Evolutionary conservation across 192 early-diverging fungal genomes (phyloP).

Genomic region (Podila horticola): DNA sequence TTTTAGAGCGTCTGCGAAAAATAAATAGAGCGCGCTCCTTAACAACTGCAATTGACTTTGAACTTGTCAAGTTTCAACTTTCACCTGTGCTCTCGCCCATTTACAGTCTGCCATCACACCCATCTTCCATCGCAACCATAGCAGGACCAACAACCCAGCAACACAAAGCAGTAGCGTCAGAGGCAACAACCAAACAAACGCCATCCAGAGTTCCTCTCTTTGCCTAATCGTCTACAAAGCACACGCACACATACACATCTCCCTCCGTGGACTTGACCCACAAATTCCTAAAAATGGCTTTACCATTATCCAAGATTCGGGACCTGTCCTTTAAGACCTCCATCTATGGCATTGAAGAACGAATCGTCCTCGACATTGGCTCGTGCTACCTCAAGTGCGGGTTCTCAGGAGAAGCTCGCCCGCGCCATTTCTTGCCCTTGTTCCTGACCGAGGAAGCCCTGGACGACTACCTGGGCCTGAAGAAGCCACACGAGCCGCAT

Average conservation of each 20-base stretch:
- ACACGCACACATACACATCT: neutral
- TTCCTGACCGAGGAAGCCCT: constrained; percentile 57
- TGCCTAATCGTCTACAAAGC: neutral
- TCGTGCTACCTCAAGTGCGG: constrained; percentile 85
- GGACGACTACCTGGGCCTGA: constrained; percentile 51
- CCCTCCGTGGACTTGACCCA: neutral
- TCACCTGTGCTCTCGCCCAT: no score
- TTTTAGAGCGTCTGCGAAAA: constrained; percentile 15
- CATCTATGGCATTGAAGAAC: constrained; percentile 84
- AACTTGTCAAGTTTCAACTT: no score
- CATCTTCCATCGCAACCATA: no score
- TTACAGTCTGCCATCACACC: no score
- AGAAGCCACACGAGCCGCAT: constrained; percentile 51
- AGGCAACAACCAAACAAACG: no score
- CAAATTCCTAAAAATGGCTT: constrained; percentile 11
- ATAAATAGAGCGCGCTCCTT: neutral
- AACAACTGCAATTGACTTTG: no score
- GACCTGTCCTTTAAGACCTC: constrained; percentile 56
- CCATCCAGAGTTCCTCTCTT: no score
- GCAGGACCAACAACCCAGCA: no score
- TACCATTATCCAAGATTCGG: constrained; percentile 42
- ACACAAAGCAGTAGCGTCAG: no score
- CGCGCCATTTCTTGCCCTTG: constrained; percentile 71
- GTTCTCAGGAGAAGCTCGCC: constrained; percentile 84
- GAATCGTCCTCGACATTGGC: constrained; percentile 89